Conservation (phyloP, 441 rosid species). For the Raphanus hybrid region DNA sequence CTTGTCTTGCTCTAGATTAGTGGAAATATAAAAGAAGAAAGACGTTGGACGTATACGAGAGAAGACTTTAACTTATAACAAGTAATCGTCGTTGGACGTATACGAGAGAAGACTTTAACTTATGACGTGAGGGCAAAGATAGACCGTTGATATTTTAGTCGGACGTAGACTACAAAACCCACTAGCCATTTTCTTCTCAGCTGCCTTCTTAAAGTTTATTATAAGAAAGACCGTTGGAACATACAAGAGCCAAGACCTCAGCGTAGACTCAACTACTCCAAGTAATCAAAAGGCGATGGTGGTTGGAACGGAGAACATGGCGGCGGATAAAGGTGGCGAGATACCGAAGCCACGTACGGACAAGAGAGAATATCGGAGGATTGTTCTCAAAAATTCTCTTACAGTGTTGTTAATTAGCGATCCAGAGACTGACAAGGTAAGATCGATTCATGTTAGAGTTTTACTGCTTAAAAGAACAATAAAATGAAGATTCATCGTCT, state of each 20-base stretch:
- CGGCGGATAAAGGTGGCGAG: conserved; percentile 39
- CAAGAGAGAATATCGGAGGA: conserved; percentile 66
- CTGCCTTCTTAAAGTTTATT: conserved; percentile 24
- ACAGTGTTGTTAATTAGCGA: conserved; percentile 74
- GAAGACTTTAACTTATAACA: not conserved
- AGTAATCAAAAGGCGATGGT: conserved; percentile 44
- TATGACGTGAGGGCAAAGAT: not conserved
- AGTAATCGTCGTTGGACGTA: too few species aligned
- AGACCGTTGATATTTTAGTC: not conserved
- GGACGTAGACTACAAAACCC: not conserved
- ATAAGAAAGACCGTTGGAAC: not conserved
- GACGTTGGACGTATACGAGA: not conserved
- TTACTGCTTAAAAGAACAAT: not conserved
- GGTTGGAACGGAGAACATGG: conserved; percentile 47
- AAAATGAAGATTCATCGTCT: too few species aligned
- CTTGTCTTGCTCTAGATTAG: too few species aligned
- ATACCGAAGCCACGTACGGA: conserved; percentile 73
- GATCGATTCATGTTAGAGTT: not conserved
- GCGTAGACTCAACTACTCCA: not conserved
- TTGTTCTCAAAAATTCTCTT: conserved; percentile 67
- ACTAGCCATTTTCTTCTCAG: not conserved
- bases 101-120: not conserved
- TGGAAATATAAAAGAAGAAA: conserved; percentile 16
- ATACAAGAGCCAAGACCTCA: not conserved
- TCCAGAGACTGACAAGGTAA: conserved; percentile 79